Percentiles rank a stretch among this genome's conserved stretches.
Evolutionary conservation across 148 eudicot species (phyloP).

Genomic region (Heliamphora exappendiculata): DNA sequence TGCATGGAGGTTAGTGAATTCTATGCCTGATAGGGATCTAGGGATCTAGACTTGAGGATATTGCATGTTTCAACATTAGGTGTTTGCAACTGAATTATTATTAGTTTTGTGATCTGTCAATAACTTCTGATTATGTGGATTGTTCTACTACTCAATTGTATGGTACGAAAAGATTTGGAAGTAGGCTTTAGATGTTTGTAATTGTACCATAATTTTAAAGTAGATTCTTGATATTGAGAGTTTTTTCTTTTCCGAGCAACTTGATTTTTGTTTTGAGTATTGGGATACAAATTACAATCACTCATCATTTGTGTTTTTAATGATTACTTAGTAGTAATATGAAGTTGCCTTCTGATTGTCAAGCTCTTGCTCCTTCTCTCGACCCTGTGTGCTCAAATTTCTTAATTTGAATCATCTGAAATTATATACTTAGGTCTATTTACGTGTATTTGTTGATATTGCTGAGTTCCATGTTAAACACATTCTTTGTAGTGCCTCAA

Average conservation of each 20-base stretch:
- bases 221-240: not conserved
- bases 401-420: not conserved
- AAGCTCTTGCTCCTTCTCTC: not conserved
- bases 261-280: not conserved
- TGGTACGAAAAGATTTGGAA: not conserved
- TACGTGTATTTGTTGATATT: not conserved
- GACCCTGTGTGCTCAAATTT: not conserved
- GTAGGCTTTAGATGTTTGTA: not conserved
- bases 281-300: not conserved
- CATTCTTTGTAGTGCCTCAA: conserved; percentile 57
- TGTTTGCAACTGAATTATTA: not conserved
- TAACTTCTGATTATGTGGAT: not conserved
- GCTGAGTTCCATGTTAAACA: not conserved
- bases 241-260: not conserved
- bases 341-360: not conserved
- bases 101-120: not conserved
- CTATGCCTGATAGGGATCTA: not conserved
- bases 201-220: not conserved
- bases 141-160: not conserved
- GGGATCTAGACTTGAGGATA: not conserved
- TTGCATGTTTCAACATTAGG: not conserved
- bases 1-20: conserved; percentile 89
- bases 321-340: too few species aligned
- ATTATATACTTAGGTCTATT: not conserved
- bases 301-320: not conserved